Conservation (phyloP, 2,329 filamentous ascomycete species). For the Fusarium solani-melongenae region DNA sequence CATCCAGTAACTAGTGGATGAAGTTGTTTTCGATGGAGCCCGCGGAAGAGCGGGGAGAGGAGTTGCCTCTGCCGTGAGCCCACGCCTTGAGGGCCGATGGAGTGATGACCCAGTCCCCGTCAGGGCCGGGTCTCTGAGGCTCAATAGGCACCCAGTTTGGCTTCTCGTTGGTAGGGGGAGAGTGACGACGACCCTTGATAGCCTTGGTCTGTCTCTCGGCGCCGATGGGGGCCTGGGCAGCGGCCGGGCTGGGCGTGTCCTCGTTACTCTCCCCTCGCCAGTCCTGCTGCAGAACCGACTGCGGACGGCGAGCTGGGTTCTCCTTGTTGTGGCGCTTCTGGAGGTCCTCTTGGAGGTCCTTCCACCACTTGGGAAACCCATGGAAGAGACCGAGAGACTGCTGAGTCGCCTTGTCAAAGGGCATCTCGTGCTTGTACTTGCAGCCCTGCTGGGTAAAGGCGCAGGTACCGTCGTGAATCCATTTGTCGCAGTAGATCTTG, state of each 20-base stretch:
- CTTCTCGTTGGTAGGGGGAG: background rate
- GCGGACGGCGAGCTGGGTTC: background rate
- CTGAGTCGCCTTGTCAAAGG: conserved; percentile 73
- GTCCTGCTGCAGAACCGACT: conserved; percentile 14
- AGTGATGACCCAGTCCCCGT: conserved; percentile 18
- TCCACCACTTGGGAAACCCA: conserved; percentile 71
- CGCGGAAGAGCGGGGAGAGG: conserved; percentile 21
- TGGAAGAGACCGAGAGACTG: conserved; percentile 76
- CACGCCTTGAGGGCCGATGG: conserved; percentile 18
- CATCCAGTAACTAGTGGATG: conserved; percentile 1
- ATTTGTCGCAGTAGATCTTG: conserved; percentile 89
- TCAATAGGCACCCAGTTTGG: conserved; percentile 45
- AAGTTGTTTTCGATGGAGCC: conserved; percentile 15
- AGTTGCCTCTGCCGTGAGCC: conserved; percentile 11
- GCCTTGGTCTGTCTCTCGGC: conserved; percentile 24
- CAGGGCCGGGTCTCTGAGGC: conserved; percentile 45
- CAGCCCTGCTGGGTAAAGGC: conserved; percentile 89
- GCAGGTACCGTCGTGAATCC: conserved; percentile 87
- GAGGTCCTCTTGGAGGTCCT: conserved; percentile 62
- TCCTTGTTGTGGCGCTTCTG: conserved; percentile 37
- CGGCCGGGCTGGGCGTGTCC: background rate
- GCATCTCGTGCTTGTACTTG: conserved; percentile 93
- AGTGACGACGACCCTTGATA: conserved; percentile 1
- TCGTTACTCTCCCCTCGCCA: conserved; percentile 26
- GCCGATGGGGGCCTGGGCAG: conserved; percentile 26